These are phyloP conservation scores for Plectosphaerella plurivora DNA, from an alignment of 2,329 filamentous ascomycete species.

Conservation along the genomic window DNA sequence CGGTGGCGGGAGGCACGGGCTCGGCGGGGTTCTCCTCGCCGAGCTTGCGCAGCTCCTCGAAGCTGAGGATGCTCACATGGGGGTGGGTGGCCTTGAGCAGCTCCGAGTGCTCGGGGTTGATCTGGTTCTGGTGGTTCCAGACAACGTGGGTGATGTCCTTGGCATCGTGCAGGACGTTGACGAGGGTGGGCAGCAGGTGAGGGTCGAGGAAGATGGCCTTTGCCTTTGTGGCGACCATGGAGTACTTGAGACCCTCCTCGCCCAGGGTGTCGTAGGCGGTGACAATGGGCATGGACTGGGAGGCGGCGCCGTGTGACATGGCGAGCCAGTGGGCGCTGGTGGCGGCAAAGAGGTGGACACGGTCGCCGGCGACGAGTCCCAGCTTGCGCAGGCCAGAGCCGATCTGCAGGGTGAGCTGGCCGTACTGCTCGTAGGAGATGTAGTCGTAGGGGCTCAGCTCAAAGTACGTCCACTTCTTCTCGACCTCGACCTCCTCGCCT, in stretches of 20 bases:
- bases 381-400: slow-evolving; percentile 70
- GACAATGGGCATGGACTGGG: slow-evolving; percentile 77
- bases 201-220: slow-evolving; percentile 55
- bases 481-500: slow-evolving; percentile 71
- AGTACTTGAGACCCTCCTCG: slow-evolving; percentile 70
- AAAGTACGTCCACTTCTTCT: slow-evolving; percentile 87
- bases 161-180: slow-evolving; percentile 49
- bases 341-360: slow-evolving; percentile 75
- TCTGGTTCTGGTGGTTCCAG: slow-evolving; percentile 49
- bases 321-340: slow-evolving; percentile 56
- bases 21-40: slow-evolving; percentile 62
- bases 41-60: slow-evolving; percentile 45
- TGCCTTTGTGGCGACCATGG: slow-evolving; percentile 66
- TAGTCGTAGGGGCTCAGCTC: slow-evolving; percentile 78
- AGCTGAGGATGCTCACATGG: slow-evolving; percentile 42
- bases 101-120: slow-evolving; percentile 45
- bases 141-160: slow-evolving; percentile 45
- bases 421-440: slow-evolving; percentile 73
- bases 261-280: slow-evolving; percentile 81
- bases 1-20: slow-evolving; percentile 62
- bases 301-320: slow-evolving; percentile 49
- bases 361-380: slow-evolving; percentile 62
- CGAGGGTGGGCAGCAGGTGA: slow-evolving; percentile 56
- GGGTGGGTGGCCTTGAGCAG: slow-evolving; percentile 37
- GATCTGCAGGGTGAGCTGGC: slow-evolving; percentile 62